Evolutionary conservation across 192 early-diverging fungal genomes (phyloP).

Genomic region (Backusella circina): DNA sequence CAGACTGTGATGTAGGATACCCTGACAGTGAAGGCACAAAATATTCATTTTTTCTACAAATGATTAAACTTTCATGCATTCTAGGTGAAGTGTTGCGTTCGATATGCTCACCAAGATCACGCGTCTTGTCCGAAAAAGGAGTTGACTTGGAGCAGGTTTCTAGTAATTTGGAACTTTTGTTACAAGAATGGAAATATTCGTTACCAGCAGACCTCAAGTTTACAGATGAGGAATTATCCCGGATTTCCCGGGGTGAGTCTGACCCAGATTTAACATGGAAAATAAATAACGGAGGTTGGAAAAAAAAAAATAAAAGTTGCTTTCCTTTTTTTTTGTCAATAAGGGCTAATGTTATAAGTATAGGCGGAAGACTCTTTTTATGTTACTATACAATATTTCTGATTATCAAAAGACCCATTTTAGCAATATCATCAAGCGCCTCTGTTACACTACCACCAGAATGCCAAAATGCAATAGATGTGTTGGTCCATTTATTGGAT

Average conservation of each 20-base stretch:
- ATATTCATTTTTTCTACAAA: not conserved
- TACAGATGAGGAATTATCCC: constrained; percentile 11
- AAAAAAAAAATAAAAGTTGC: not conserved
- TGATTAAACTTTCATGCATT: constrained; percentile 24
- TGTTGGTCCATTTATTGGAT: not conserved
- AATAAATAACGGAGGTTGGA: constrained; percentile 10
- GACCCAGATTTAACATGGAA: not conserved
- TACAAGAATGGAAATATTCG: constrained; percentile 17
- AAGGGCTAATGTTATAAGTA: not conserved
- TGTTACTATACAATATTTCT: not conserved
- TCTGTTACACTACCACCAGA: not conserved
- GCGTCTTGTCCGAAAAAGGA: not conserved
- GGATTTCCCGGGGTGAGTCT: not conserved
- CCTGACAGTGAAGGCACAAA: constrained; percentile 16
- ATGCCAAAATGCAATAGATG: not conserved
- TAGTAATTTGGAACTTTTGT: not conserved
- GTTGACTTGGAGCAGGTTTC: constrained; percentile 4
- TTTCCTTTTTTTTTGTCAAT: not conserved
- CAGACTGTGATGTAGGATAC: constrained; percentile 26
- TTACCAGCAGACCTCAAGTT: constrained; percentile 11
- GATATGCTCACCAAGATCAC: constrained; percentile 21
- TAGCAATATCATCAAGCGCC: not conserved
- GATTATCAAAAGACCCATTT: not conserved
- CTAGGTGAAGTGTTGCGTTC: constrained; percentile 24
- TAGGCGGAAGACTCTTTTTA: not conserved